These are phyloP conservation scores for Aspergillus piperis DNA, from an alignment of 2,329 filamentous ascomycete genomes.

Conservation along the genomic window DNA sequence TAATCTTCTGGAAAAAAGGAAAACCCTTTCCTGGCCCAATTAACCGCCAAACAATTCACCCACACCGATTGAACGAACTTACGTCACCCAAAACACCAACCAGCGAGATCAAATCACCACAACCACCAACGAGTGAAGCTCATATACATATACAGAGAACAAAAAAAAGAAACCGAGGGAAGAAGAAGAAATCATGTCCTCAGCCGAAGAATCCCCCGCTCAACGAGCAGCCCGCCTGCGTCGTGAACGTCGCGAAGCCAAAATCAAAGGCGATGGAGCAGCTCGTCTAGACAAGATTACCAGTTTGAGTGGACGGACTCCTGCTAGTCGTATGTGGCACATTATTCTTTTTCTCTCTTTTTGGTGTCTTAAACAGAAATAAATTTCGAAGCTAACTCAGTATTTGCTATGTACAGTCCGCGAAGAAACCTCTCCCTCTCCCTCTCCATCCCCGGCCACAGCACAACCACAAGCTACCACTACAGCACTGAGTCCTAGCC, in stretches of 20 bases:
- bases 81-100: background rate
- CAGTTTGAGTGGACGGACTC: conserved; percentile 56
- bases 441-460: conserved; percentile 26
- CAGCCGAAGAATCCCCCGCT: conserved; percentile 47
- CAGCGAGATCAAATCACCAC: background rate
- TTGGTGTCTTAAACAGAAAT: no score
- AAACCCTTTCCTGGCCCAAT: no score
- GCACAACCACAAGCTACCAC: conserved; percentile 11
- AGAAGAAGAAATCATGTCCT: conserved; percentile 27
- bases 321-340: conserved; percentile 38
- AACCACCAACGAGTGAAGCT: conserved; percentile 10
- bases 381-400: no score
- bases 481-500: background rate
- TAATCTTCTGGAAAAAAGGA: no score
- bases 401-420: conserved; percentile 21
- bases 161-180: no score
- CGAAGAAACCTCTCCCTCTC: conserved; percentile 31
- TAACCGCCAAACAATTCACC: no score
- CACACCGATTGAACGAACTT: no score
- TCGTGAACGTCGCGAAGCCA: conserved; percentile 64
- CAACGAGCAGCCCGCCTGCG: conserved; percentile 60
- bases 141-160: no score
- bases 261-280: conserved; percentile 60
- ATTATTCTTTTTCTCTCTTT: background rate
- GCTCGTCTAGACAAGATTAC: conserved; percentile 64